Conservation (phyloP, 2,329 filamentous ascomycete species). For the Stachybotrys chlorohalonatus region DNA sequence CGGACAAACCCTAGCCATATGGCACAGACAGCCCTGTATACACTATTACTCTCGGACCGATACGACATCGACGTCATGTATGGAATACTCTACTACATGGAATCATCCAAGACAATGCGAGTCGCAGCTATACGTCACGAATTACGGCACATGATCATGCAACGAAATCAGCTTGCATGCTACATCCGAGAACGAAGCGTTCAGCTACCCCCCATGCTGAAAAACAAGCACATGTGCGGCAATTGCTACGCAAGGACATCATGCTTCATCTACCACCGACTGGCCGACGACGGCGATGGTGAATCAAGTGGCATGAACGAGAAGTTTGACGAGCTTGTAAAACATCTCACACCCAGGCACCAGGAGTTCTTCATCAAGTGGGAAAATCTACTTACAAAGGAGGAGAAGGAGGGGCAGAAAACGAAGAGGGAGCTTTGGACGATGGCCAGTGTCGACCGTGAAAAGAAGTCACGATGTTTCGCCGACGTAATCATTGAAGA, state of each 20-base stretch:
- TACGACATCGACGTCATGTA: constrained; percentile 90
- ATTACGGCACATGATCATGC: constrained; percentile 91
- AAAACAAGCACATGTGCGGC: constrained; percentile 70
- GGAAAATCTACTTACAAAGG: constrained; percentile 87
- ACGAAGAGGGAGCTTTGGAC: constrained; percentile 90
- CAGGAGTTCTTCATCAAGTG: constrained; percentile 87
- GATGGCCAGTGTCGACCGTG: constrained; percentile 81
- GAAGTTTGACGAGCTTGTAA: constrained; percentile 73
- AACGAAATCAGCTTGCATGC: constrained; percentile 81
- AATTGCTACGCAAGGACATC: constrained; percentile 84
- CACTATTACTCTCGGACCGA: constrained; percentile 81
- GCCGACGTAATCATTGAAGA: constrained; percentile 77
- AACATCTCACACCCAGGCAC: constrained; percentile 65
- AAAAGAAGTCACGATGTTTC: constrained; percentile 84
- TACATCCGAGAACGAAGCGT: constrained; percentile 73
- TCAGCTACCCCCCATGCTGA: constrained; percentile 78
- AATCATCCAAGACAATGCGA: constrained; percentile 75
- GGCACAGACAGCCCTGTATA: constrained; percentile 92
- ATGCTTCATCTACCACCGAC: constrained; percentile 89
- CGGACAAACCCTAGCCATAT: constrained; percentile 74
- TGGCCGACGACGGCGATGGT: constrained; percentile 74
- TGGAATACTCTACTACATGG: constrained; percentile 91
- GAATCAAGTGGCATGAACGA: constrained; percentile 73
- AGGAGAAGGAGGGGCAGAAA: constrained; percentile 84
- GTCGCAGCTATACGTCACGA: constrained; percentile 82